Evolutionary conservation across 495 filamentous ascomycete genomes (phyloP), one percentile per base, ranked within the genome.

Genomic region (Lasiosphaeria ovina): DNA sequence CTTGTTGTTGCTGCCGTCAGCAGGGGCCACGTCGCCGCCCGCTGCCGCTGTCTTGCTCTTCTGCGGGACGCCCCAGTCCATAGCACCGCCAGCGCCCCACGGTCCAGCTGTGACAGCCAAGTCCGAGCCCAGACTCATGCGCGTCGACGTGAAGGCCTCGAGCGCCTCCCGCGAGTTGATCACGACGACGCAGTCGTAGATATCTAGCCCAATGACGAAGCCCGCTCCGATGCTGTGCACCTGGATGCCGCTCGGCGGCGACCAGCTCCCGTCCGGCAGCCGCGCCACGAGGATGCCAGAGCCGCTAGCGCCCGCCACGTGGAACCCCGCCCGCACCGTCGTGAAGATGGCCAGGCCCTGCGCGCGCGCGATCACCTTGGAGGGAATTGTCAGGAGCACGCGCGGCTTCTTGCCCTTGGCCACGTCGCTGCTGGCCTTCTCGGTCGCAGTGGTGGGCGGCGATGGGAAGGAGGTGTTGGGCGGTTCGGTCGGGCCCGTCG

Each of bases 311-410:
- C 89, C 90, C 53, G 87, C 88, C 7, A 91, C 73, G 81, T 89
- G 91, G 35, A 93, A 80, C 35, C 90, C 90, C 0, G 88, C 87
- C 51, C 90, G 86, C 82, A 92, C 90, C 16, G 88, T 89, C 0
- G 89, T 92, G 76, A 93, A 93, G 69, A 93, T 91, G 44, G 87
- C 89, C 2, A 93, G 75, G 17, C 89, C 90, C 67, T 90, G 88
- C 14, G 89, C 88, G 52, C 83, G 81, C 58, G 83, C 75, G 40
- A 93, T 87, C n/a, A 92, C 88, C 65, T 88, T 74, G 38, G 83
- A 69, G 0, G 90, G 90, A 48, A 93, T 92, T 67, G 89, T 90
- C 66, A 90, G 84, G 34, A 92, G 66, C 16, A 64, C 62, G 16
- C 35, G 52, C 33, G 63, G 57, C 48, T 70, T 68, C 58, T 69